Evolutionary conservation across 2,329 filamentous ascomycete species (phyloP).

Genomic region (Aspergillus novoparasiticus): DNA sequence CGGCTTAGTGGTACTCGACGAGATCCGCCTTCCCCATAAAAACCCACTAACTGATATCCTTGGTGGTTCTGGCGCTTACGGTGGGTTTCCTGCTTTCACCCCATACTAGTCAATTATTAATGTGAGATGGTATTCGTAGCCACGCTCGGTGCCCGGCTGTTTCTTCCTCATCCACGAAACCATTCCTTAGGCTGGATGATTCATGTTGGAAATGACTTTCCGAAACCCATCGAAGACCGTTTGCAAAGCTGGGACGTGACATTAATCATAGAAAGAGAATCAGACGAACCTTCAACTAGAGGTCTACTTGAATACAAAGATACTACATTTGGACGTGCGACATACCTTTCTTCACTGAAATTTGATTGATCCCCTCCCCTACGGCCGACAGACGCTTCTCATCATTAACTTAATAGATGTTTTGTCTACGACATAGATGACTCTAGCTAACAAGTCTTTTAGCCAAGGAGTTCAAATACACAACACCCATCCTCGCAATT

Average conservation of each 20-base stretch:
- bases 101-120: not conserved
- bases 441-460: not conserved
- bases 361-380: slow-evolving; percentile 14
- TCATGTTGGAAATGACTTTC: slow-evolving; percentile 29
- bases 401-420: not conserved
- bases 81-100: slow-evolving; percentile 10
- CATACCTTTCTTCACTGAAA: slow-evolving; percentile 13
- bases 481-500: slow-evolving; percentile 22
- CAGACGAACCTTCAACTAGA: slow-evolving; percentile 21
- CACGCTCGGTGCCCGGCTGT: slow-evolving; percentile 31
- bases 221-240: slow-evolving; percentile 9
- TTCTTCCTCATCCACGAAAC: slow-evolving; percentile 20
- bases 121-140: slow-evolving; percentile 12
- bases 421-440: not conserved
- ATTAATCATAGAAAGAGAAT: slow-evolving; percentile 15
- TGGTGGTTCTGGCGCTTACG: slow-evolving; percentile 38
- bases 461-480: slow-evolving; percentile 29
- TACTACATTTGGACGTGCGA: slow-evolving; percentile 32
- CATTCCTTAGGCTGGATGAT: slow-evolving; percentile 26
- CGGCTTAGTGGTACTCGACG: slow-evolving; percentile 39
- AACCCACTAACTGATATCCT: slow-evolving; percentile 28
- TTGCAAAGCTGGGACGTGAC: slow-evolving; percentile 22
- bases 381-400: not conserved
- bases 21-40: slow-evolving; percentile 32
- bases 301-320: slow-evolving; percentile 32